Evolutionary conservation across 2,329 filamentous ascomycete species (phyloP), one percentile per base, ranked within the genome.

Genomic region (Fusarium sp.): DNA sequence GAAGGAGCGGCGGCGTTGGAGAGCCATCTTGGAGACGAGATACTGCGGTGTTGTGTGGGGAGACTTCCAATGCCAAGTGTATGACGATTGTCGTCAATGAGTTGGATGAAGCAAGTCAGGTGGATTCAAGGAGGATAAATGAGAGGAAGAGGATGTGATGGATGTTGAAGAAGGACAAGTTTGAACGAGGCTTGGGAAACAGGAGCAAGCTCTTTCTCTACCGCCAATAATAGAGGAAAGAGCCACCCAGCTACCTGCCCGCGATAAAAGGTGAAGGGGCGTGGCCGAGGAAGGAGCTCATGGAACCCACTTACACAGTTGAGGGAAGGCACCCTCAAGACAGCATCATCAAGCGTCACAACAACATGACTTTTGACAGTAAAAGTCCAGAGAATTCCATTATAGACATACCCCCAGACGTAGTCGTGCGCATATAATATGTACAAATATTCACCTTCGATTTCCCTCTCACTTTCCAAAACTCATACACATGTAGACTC

Each of bases 1-100:
- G 35, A 70, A 67, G 34, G 70, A 72, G 18, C 68, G 69, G 11
- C 62, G 68, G 13, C 77, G 77, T 40, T 52, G 52, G 20, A 56
- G 71, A 13, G 38, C 22, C 70, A 75, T 75, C 18, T 45, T 66
- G n/a, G 27, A 5, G 31, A 8, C 7, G 18, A 27, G 14, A 10
- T 6, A 22, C 38, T 40, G 9, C n/a, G 20, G 31, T 40, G 27
- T 8, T 40, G 22, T 40, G 27, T 8, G 27, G 18, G 9, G 11
- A 16, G 24, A 20, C 13, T 34, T 31, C 18, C 1, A 8, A 20
- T 34, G 2, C 5, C n/a, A 22, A 45, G 22, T 4, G 3, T 47
- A 7, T 20, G 34, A 10, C 11, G 18, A 24, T 61, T 8, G 13
- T 18, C 18, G 13, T 20, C 16, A 31, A 45, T 24, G 13, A 13